Base-by-base conservation (phyloP, 129 eudicot species). In the Mikania micrantha region DNA sequence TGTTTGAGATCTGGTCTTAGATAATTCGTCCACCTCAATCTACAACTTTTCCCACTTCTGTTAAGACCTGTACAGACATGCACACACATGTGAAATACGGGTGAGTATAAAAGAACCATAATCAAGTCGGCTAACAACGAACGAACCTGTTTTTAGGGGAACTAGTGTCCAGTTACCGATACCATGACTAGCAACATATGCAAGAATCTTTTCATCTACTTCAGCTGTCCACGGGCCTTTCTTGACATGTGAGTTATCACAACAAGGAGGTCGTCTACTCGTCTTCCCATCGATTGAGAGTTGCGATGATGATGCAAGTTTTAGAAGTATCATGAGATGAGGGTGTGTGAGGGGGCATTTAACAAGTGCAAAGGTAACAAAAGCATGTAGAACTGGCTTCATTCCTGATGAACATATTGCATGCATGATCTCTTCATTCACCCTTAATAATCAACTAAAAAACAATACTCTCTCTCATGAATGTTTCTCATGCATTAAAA, bases 191-290 rank as follows among this genome's bases (percentile, higher is more conserved):
- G 97, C 91, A 16, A 94, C 99, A 75, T 94, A 90, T 10, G 99
- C 99, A 67, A 94, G 99, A 58, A 94, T 84, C 82, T 94, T 94
- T 0, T 95, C 99, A 61, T 94, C 99, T 90, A 89, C 99, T 73
- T 94, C 99, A 1, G 92, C 66, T 1, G 99, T 89, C 99, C 99
- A 94, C 9, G 95, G 85, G 17, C 99, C 99, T 83, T 88, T 82
- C 71, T 94, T 89, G 61, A 94, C 97, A 73, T 94, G 89, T 10
- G 93, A 74, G 79, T 94, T 94, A 62, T 89, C 95, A 58, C 99
- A 90, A 47, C 95, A 97, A 60, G 99, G 97, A n/a, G n/a, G n/a
- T n/a, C n/a, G n/a, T n/a, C n/a, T n/a, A n/a, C n/a, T 6, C 75
- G 56, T 62, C 97, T 89, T 56, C 97, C 97, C 99, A 94, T 94